Evolutionary conservation across 1,139 yeast genomes (phyloP).

Genomic region (Schwanniomyces etchellsii): DNA sequence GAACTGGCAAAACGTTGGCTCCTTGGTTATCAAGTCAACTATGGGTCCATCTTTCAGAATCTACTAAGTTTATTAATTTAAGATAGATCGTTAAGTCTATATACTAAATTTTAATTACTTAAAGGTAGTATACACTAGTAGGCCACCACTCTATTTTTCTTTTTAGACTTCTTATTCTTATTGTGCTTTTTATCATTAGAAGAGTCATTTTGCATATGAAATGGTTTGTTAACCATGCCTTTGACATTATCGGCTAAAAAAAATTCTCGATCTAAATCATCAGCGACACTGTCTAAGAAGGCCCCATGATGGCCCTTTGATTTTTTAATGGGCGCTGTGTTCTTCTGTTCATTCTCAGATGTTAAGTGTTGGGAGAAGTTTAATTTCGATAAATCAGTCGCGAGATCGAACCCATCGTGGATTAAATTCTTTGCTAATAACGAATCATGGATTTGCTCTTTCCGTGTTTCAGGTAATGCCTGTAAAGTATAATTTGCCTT

Average conservation of each 20-base stretch:
- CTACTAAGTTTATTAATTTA: conserved; percentile 55
- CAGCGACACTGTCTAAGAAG: conserved; percentile 69
- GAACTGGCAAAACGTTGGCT: conserved; percentile 99
- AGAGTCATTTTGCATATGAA: conserved; percentile 47
- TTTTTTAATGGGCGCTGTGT: conserved; percentile 8
- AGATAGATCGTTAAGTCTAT: conserved; percentile 3
- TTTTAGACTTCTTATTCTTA: conserved; percentile 55
- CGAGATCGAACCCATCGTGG: conserved; percentile 51
- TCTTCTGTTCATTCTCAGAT: conserved; percentile 9
- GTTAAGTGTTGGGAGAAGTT: conserved; percentile 75
- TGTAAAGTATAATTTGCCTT: conserved; percentile 61
- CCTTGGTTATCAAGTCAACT: conserved; percentile 97
- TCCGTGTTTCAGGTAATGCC: conserved; percentile 66
- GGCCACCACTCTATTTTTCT: conserved; percentile 27
- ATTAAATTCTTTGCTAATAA: conserved; percentile 50
- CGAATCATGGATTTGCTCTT: conserved; percentile 62
- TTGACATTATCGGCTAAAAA: conserved; percentile 61
- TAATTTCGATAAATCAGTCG: conserved; percentile 63
- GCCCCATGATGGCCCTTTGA: conserved; percentile 80
- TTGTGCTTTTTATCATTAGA: conserved; percentile 1
- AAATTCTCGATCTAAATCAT: conserved; percentile 78
- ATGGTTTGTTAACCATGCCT: conserved; percentile 66
- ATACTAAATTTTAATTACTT: conserved; percentile 5
- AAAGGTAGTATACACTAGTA: not conserved
- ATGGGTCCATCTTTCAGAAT: conserved; percentile 99